Evolutionary conservation across 2,329 filamentous ascomycete genomes (phyloP).

Genomic region (Periconia sp.): DNA sequence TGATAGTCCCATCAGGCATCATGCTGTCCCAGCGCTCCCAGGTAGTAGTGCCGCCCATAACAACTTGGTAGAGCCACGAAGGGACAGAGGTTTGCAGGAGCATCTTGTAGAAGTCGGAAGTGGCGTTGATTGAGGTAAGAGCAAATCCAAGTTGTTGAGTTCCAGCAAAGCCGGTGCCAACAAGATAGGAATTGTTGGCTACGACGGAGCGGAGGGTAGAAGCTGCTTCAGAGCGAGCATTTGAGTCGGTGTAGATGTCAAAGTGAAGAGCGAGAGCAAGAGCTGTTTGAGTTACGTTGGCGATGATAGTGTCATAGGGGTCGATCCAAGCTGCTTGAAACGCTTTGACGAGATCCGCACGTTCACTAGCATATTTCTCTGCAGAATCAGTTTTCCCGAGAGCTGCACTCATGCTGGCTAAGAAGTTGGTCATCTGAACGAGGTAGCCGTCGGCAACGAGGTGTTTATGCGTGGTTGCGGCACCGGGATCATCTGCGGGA

Average conservation of each 20-base stretch:
- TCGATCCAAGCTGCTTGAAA: conserved; percentile 33
- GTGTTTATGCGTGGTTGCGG: conserved; percentile 38
- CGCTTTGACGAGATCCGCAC: conserved; percentile 18
- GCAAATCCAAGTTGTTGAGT: conserved; percentile 25
- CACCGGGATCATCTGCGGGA: conserved; percentile 41
- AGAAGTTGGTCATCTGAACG: conserved; percentile 39
- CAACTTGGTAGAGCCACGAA: conserved; percentile 58
- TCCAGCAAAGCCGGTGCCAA: conserved; percentile 26
- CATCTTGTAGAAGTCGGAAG: conserved; percentile 52
- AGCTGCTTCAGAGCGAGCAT: conserved; percentile 8
- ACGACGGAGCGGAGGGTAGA: conserved; percentile 19
- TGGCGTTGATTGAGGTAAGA: conserved; percentile 17
- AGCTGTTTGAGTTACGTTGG: conserved; percentile 24
- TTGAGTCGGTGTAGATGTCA: conserved; percentile 10
- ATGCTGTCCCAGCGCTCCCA: conserved; percentile 62
- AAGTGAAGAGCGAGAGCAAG: conserved; percentile 26
- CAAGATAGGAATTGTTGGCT: conserved; percentile 19
- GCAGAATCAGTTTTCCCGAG: conserved; percentile 28
- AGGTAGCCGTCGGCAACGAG: conserved; percentile 50
- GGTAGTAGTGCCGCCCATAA: conserved; percentile 55
- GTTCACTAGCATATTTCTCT: conserved; percentile 24
- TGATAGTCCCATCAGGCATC: conserved; percentile 52
- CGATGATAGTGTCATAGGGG: conserved; percentile 18
- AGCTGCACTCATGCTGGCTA: conserved; percentile 33
- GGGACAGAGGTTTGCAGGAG: conserved; percentile 54